These are phyloP conservation scores for Flaveria ramosissima DNA, from an alignment of 129 eudicot species.

Conservation along the genomic window DNA sequence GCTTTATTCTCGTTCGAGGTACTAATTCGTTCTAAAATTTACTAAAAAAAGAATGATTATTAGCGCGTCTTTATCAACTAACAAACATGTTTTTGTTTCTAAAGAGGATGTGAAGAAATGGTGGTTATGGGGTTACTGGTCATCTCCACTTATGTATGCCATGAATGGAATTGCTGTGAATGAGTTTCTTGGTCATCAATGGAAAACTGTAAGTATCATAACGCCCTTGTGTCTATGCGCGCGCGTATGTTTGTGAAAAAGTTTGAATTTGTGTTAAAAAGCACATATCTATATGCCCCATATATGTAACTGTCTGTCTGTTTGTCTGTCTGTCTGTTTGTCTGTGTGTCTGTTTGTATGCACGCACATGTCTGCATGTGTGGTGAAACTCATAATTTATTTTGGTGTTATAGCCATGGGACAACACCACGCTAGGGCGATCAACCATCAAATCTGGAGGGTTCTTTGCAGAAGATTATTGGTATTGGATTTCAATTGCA, in stretches of 20 bases:
- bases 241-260: too few species aligned
- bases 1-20: constrained; percentile 52
- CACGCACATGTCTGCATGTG: neutral
- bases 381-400: neutral
- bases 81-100: constrained; percentile 8
- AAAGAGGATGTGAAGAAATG: constrained; percentile 60
- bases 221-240: constrained; percentile 13
- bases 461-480: constrained; percentile 47
- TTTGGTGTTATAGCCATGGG: constrained; percentile 24
- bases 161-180: constrained; percentile 70
- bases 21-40: neutral
- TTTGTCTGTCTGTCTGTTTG: neutral
- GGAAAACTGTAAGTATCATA: constrained; percentile 54
- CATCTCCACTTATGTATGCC: constrained; percentile 84
- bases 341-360: neutral
- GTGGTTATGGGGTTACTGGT: constrained; percentile 98
- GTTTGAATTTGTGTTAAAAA: too few species aligned
- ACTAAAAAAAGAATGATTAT: neutral
- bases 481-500: constrained; percentile 75
- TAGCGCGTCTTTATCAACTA: neutral
- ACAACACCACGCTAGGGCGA: constrained; percentile 49
- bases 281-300: too few species aligned
- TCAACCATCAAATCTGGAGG: constrained; percentile 49
- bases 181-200: constrained; percentile 70
- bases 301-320: too few species aligned